Percentiles rank a stretch among this genome's conserved stretches.
phyloP scores from a whole-genome alignment of 2,329 filamentous ascomycete species.

The Dryadomyces quercivorus region DNA sequence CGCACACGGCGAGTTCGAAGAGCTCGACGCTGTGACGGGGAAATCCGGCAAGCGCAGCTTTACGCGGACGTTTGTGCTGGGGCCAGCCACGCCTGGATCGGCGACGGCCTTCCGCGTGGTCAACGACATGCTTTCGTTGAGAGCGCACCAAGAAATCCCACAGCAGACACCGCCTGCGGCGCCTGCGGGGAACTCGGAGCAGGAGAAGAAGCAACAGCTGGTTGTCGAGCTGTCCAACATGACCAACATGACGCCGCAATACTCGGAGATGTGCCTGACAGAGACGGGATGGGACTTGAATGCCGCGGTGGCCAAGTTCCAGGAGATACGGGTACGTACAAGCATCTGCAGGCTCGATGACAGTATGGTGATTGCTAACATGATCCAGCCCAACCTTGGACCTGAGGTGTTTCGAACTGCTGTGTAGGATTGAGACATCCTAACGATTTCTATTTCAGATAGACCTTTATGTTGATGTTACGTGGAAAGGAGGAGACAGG shows the following conservation, averaged over 20 bases:
- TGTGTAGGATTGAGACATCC: too few species aligned
- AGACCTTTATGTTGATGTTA: too few species aligned
- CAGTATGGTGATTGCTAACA: slow-evolving; percentile 8
- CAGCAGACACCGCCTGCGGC: slow-evolving; percentile 19
- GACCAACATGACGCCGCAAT: slow-evolving; percentile 70
- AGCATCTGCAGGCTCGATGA: background rate
- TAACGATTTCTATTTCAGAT: too few species aligned
- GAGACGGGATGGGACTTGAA: slow-evolving; percentile 73
- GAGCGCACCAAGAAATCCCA: slow-evolving; percentile 47
- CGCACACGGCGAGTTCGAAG: slow-evolving; percentile 76
- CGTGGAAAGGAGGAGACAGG: too few species aligned
- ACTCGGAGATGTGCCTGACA: slow-evolving; percentile 68
- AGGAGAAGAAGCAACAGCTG: slow-evolving; percentile 51
- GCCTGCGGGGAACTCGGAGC: slow-evolving; percentile 7
- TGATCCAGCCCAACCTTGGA: slow-evolving; percentile 8
- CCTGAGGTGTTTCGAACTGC: slow-evolving; percentile 8
- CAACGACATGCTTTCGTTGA: slow-evolving; percentile 65
- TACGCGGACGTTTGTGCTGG: slow-evolving; percentile 68
- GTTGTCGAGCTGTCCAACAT: slow-evolving; percentile 62
- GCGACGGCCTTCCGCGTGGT: slow-evolving; percentile 58
- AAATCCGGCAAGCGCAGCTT: slow-evolving; percentile 61
- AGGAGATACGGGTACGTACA: slow-evolving; percentile 54
- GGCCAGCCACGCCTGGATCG: slow-evolving; percentile 52
- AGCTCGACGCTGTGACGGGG: slow-evolving; percentile 45
- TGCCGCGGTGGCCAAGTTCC: slow-evolving; percentile 62